Evolutionary conservation across 441 rosid species (phyloP), one percentile per base, ranked within the genome.

Genomic region (Aleurites moluccanus): DNA sequence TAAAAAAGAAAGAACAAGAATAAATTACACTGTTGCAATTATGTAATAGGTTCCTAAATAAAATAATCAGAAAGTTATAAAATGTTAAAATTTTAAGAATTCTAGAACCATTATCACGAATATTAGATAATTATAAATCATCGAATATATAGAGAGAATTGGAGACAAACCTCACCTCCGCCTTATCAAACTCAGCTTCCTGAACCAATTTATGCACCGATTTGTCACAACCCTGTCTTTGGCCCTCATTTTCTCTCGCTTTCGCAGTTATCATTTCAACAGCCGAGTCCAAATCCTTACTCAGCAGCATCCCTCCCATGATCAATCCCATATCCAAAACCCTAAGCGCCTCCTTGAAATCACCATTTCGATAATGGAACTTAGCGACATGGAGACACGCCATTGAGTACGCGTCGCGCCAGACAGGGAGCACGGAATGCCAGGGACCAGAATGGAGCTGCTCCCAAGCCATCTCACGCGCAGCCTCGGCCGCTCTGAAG

Each of bases 391-490:
- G 80, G 67, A 95, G 88, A 74, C 98, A 93, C 64, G 97, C 92
- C 95, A 95, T 86, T 53, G 97, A 89, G 85, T 90, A 95, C 59
- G 99, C 99, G 68, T 95, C 98, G 21, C 98, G 94, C 99, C 99
- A 95, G 1, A 86, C 88, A 0, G 97, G 97, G 45, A 91, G 90
- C 70, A 95, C 98, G 0, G 97, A 91, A 83, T 91, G 92, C 99
- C 99, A 95, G 10, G 99, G 98, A 25, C 99, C 99, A 0, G 92
- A 95, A 82, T 95, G 99, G 64, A 95, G 96, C 87, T 93, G 99
- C 90, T 95, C 99, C 99, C 99, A 95, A 6, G 99, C 96, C 98
- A 95, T 88, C 84, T 95, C 99, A 64, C 86, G 87, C 57, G 99
- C 94, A 45, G 89, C 96, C 92, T 95, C 99, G 28, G 99, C 99